Evolutionary conservation across 2,329 filamentous ascomycete genomes (phyloP).

Genomic region (Calonectria pseudoturangicola): DNA sequence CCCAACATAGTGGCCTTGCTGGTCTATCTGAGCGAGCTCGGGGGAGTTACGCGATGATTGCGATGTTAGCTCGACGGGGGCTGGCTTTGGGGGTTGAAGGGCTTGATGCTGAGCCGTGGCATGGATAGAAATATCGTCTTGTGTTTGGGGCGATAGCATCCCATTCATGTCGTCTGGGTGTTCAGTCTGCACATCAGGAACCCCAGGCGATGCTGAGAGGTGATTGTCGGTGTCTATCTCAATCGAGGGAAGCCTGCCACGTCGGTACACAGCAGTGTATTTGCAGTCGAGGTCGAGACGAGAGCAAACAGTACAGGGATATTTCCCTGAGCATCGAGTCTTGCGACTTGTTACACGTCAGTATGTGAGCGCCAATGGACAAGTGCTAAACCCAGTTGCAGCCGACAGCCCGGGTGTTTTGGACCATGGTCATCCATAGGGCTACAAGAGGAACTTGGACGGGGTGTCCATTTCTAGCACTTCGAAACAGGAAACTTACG

Average conservation of each 20-base stretch:
- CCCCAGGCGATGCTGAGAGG: not conserved
- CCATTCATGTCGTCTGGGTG: not conserved
- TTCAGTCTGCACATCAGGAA: constrained; percentile 29
- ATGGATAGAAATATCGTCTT: constrained; percentile 42
- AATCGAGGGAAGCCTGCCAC: constrained; percentile 51
- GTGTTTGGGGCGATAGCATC: constrained; percentile 24
- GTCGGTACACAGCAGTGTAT: constrained; percentile 50
- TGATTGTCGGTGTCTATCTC: constrained; percentile 45
- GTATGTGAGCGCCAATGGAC: not conserved
- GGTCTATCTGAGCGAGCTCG: constrained; percentile 43
- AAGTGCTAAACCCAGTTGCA: not conserved
- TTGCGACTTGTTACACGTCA: constrained; percentile 46
- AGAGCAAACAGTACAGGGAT: constrained; percentile 49
- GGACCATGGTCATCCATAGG: not conserved
- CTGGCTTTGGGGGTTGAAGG: constrained; percentile 26
- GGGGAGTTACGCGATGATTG: constrained; percentile 48
- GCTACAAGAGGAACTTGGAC: not conserved
- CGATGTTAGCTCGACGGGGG: not conserved
- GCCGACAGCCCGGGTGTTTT: not conserved
- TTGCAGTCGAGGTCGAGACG: constrained; percentile 50
- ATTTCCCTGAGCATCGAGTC: constrained; percentile 53
- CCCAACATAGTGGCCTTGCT: constrained; percentile 48
- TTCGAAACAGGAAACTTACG: constrained; percentile 37
- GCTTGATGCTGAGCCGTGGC: constrained; percentile 37
- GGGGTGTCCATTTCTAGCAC: not conserved